A percentile compares a stretch with the other conserved stretches of the same genome.
phyloP scores from a whole-genome alignment of 2,329 filamentous ascomycete species.

The Penicillium sp. region DNA sequence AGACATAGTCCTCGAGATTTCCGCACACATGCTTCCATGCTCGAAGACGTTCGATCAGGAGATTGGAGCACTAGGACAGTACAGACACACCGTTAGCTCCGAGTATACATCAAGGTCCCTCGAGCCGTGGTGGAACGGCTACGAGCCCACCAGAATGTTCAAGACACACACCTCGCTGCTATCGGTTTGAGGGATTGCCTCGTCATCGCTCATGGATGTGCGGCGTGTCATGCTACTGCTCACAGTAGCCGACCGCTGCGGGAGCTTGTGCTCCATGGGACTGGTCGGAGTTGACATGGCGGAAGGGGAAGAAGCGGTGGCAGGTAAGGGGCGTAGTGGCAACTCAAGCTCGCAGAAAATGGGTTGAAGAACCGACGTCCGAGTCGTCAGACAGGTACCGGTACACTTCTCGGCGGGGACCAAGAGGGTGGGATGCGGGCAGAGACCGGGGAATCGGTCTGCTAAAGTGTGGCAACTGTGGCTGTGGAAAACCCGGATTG shows the following conservation, averaged over 20 bases:
- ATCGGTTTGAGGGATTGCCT: constrained; percentile 42
- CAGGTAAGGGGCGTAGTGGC: neutral
- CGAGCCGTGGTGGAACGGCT: no score
- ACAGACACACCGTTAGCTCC: neutral
- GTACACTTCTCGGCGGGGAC: no score
- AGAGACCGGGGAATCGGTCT: constrained; percentile 6
- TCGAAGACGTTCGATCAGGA: constrained; percentile 81
- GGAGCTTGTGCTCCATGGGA: constrained; percentile 32
- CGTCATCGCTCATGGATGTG: constrained; percentile 40
- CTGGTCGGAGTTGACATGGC: constrained; percentile 31
- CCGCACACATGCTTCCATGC: constrained; percentile 95
- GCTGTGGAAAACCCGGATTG: constrained; percentile 10
- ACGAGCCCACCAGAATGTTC: no score
- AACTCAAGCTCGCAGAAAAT: neutral
- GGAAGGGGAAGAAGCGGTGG: neutral
- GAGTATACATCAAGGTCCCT: no score
- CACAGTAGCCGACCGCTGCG: constrained; percentile 35
- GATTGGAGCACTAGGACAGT: constrained; percentile 68
- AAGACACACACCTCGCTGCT: constrained; percentile 44
- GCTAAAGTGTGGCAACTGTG: constrained; percentile 9
- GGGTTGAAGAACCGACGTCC: neutral
- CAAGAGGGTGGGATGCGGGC: no score
- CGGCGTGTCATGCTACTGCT: constrained; percentile 34
- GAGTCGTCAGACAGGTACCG: no score
- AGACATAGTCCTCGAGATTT: constrained; percentile 87